Conservation (phyloP, 2,329 filamentous ascomycete species). For the Leptographium galeiforme region DNA sequence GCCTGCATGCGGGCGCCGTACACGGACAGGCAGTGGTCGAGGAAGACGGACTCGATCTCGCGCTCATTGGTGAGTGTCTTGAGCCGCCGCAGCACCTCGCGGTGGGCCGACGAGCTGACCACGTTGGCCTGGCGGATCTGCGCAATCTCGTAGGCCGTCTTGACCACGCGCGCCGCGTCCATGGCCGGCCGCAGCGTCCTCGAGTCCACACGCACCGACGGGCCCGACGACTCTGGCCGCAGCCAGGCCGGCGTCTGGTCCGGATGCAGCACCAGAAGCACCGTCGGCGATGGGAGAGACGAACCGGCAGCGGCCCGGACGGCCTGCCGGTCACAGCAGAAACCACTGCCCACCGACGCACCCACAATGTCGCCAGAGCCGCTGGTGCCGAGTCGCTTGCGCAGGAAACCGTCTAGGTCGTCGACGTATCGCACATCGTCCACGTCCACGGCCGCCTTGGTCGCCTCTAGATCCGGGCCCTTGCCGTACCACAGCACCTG, state of each 20-base stretch:
- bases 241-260: conserved; percentile 14
- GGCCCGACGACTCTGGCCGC: background rate
- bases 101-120: conserved; percentile 67
- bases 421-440: conserved; percentile 52
- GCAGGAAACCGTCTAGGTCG: conserved; percentile 35
- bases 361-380: background rate
- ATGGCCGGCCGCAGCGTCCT: conserved; percentile 54
- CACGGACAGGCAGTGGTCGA: conserved; percentile 55
- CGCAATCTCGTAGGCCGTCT: conserved; percentile 73
- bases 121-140: conserved; percentile 70
- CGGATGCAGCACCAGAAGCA: conserved; percentile 30
- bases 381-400: conserved; percentile 23
- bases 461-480: conserved; percentile 46
- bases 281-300: conserved; percentile 11
- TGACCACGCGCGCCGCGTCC: conserved; percentile 67
- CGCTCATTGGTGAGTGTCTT: conserved; percentile 59
- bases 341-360: conserved; percentile 4
- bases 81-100: conserved; percentile 53
- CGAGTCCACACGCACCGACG: conserved; percentile 29
- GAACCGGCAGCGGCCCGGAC: conserved; percentile 9
- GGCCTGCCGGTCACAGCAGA: conserved; percentile 9
- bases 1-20: conserved; percentile 61
- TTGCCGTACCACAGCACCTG: conserved; percentile 51
- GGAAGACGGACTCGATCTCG: conserved; percentile 69
- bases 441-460: conserved; percentile 49